A percentile compares a stretch with the other conserved stretches of the same genome.
phyloP scores from a whole-genome alignment of 208 protist genomes.

The Wallacemonas sp. region DNA sequence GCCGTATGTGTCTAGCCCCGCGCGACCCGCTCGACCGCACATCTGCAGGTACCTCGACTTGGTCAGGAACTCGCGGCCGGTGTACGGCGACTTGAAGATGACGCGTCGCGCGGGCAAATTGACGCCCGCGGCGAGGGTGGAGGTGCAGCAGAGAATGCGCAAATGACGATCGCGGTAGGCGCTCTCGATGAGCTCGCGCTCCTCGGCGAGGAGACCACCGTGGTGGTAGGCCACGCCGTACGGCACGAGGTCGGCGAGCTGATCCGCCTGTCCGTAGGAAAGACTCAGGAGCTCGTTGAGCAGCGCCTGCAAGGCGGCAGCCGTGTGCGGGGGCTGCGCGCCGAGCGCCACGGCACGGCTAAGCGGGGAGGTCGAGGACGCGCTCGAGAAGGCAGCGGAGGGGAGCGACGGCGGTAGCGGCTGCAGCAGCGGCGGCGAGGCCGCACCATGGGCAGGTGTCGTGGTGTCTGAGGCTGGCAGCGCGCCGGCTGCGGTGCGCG shows the following conservation, averaged over 20 bases:
- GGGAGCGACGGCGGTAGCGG: neutral
- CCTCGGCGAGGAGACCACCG: slow-evolving; percentile 78
- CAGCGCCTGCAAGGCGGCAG: slow-evolving; percentile 28
- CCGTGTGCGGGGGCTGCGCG: slow-evolving; percentile 24
- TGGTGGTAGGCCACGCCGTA: slow-evolving; percentile 91
- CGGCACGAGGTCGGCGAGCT: slow-evolving; percentile 59
- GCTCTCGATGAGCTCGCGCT: slow-evolving; percentile 80
- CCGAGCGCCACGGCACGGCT: neutral
- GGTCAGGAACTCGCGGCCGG: slow-evolving; percentile 68
- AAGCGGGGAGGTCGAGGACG: too few species aligned
- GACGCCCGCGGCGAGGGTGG: slow-evolving; percentile 92
- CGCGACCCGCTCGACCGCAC: slow-evolving; percentile 83
- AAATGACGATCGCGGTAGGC: slow-evolving; percentile 75
- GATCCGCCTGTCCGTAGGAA: slow-evolving; percentile 32
- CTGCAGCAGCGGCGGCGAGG: neutral
- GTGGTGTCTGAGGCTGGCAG: neutral
- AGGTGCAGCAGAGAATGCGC: slow-evolving; percentile 90
- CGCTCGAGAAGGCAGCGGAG: slow-evolving; percentile 3
- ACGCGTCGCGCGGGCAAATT: slow-evolving; percentile 92
- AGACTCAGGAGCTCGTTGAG: slow-evolving; percentile 47
- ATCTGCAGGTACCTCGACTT: slow-evolving; percentile 84
- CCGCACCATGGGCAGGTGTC: neutral
- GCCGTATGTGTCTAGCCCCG: slow-evolving; percentile 74
- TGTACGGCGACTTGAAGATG: slow-evolving; percentile 80
- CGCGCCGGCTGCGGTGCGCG: neutral